Base-by-base conservation (phyloP, 345 rosid species). In the Corymbia maculata region DNA sequence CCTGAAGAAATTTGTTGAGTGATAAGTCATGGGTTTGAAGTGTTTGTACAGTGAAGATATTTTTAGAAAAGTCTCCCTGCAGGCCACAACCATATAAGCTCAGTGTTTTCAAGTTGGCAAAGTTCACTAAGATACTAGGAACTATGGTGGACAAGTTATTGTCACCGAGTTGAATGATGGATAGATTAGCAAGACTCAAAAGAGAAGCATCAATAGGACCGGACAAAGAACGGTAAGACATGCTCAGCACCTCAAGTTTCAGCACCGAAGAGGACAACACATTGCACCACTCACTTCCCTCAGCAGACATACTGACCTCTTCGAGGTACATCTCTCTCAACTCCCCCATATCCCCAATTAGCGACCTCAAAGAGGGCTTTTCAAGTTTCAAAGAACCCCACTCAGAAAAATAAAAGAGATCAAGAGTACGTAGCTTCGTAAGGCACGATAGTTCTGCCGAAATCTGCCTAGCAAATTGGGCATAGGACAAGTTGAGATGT, bases 401-500 rank as follows among this genome's bases (percentile, higher is more conserved):
- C 79, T 57, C 49, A 8, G 8, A 47, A 47, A 47, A 8, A 0
- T 2, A 8, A 44, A 93, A 88, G 32, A 92, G 85, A 85, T 92
- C 94, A 9, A 93, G 94, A 51, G 89, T 50, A 12, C 86, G 89
- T 89, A 93, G 85, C 45, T 59, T 88, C 21, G 66, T 70, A 86
- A 89, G 3, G 5, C 24, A 2, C 1, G 93, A 93, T 61, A 94
- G 70, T 22, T 70, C 85, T 16, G 15, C 3, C 5, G 94, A 94
- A 85, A 94, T 87, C 59, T 92, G 92, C 14, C 93, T 92, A 1
- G 9, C 30, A 8, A 92, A 90, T 51, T 92, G 92, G 26, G 92
- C 88, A 50, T 47, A 86, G 2, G 94, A 94, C 85, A 94, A 79
- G 86, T 94, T 92, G 36, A 94, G 89, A 68, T 90, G 17, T 13